A percentile compares a stretch with the other conserved stretches of the same genome.
Conservation (phyloP, 306 rosid genomes). For the Corylus americana region DNA sequence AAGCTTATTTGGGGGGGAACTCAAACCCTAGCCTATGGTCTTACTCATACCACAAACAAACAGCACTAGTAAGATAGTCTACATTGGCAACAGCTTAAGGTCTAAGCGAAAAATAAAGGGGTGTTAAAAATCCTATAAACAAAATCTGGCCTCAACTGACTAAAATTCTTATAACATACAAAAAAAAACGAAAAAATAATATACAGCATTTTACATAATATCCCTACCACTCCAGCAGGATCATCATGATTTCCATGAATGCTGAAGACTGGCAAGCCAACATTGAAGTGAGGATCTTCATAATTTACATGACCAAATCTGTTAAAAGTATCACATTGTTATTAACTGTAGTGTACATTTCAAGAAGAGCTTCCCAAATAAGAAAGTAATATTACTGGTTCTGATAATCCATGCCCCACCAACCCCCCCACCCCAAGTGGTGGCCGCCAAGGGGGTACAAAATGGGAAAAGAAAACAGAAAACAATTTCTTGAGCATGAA, state of each 20-base stretch:
- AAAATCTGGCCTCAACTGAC: conserved; percentile 1
- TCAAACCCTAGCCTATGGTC: neutral
- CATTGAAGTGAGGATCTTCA: conserved; percentile 96
- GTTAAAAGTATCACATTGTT: conserved; percentile 24
- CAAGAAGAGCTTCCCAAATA: neutral
- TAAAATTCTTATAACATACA: neutral
- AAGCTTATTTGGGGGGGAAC: neutral
- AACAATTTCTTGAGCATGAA: neutral
- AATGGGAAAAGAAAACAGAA: neutral
- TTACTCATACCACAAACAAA: neutral
- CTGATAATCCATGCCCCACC: too few species aligned
- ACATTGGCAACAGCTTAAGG: neutral
- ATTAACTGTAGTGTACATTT: neutral
- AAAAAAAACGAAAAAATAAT: neutral
- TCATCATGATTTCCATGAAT: conserved; percentile 99
- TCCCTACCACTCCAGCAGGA: conserved; percentile 98
- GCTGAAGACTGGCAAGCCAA: conserved; percentile 94
- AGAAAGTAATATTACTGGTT: neutral
- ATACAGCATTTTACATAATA: conserved; percentile 11
- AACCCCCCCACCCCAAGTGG: too few species aligned
- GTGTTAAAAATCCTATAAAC: neutral
- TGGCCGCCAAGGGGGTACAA: neutral
- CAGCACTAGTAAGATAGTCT: neutral
- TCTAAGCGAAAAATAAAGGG: neutral
- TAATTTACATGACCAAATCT: conserved; percentile 98